Evolutionary conservation across 1,284 basidiomycete species (phyloP), one percentile per base, ranked within the genome.

Genomic region (Phellinidium pouzarii): DNA sequence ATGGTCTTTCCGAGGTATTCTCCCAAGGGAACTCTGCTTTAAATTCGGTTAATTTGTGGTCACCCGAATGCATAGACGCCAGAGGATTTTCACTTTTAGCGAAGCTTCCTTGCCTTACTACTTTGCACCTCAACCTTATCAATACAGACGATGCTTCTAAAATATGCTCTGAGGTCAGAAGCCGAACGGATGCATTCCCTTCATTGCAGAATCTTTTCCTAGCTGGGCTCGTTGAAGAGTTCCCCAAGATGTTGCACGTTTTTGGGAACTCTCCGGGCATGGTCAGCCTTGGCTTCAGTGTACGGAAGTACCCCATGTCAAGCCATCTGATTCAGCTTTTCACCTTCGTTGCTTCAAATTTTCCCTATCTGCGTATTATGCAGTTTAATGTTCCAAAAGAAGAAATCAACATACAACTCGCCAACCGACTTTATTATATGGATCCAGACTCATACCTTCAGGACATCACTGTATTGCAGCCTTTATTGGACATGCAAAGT

Each of bases 281-380:
- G 48, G 36, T 42, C 34, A 52, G 47, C 26, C 46, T 57, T n/a
- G 55, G 55, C n/a, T 57, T 57, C 43, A 50, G 51, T 48, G 55
- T 57, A n/a, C 42, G 40, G 23, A 43, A 53, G n/a, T 50, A 49
- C 27, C 55, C 55, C 1, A 37, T 25, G 14, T 38, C 52, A 1
- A 26, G 22, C 26, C 45, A 52, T 19, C 38, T 57, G 14, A 22
- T n/a, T 3, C 46, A 44, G n/a, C 47, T 57, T 3, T 54, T 53
- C 48, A 26, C 25, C 17, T 26, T 44, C 11, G 51, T 57, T 3
- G 51, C 55, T 11, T 14, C 27, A 5, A 50, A 49, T 11, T 53
- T 53, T 34, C 34, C 38, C 6, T 17, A 36, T 14, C 41, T 57
- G 8, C 46, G 48, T 19, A 49, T 50, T 22, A 17, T 57, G 17